Conservation (phyloP, 2,329 filamentous ascomycete species). For the Xylaria sp. region DNA sequence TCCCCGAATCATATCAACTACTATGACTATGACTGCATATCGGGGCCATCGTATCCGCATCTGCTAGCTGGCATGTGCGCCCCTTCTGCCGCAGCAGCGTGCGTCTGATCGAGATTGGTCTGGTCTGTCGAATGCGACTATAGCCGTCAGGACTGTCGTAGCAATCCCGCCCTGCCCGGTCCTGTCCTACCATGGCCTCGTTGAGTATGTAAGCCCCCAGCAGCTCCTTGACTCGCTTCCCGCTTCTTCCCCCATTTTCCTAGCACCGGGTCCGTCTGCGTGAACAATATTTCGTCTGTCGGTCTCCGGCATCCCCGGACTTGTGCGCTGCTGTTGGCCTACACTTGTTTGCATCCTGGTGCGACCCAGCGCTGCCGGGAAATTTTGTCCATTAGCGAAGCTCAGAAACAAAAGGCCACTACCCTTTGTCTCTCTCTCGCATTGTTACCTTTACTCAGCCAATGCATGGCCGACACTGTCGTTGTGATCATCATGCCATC, state of each 20-base stretch:
- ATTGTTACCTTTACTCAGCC: slow-evolving; percentile 6
- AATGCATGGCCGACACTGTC: not conserved
- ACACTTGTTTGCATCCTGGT: not conserved
- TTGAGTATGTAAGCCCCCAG: slow-evolving; percentile 48
- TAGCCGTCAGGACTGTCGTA: slow-evolving; percentile 23
- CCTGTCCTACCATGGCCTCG: slow-evolving; percentile 44
- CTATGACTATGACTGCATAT: slow-evolving; percentile 45
- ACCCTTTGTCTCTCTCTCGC: slow-evolving; percentile 14
- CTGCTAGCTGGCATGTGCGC: slow-evolving; percentile 42
- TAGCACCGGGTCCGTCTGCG: not conserved
- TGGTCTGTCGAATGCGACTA: slow-evolving; percentile 44
- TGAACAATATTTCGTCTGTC: not conserved
- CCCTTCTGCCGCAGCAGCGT: slow-evolving; percentile 33
- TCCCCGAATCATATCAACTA: slow-evolving; percentile 35
- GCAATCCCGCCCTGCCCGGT: slow-evolving; percentile 19
- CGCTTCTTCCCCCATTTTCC: not conserved
- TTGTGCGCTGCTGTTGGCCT: slow-evolving; percentile 9
- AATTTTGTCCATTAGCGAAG: not conserved
- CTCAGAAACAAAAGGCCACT: not conserved
- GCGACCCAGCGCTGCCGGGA: slow-evolving; percentile 8
- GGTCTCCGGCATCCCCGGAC: slow-evolving; percentile 23
- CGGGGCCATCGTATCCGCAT: slow-evolving; percentile 41
- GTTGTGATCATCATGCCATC: slow-evolving; percentile 32
- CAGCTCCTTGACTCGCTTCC: slow-evolving; percentile 21
- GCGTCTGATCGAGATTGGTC: slow-evolving; percentile 16